Evolutionary conservation across 163 green algal genomes (phyloP).

Genomic region (Scenedesmus sp.): DNA sequence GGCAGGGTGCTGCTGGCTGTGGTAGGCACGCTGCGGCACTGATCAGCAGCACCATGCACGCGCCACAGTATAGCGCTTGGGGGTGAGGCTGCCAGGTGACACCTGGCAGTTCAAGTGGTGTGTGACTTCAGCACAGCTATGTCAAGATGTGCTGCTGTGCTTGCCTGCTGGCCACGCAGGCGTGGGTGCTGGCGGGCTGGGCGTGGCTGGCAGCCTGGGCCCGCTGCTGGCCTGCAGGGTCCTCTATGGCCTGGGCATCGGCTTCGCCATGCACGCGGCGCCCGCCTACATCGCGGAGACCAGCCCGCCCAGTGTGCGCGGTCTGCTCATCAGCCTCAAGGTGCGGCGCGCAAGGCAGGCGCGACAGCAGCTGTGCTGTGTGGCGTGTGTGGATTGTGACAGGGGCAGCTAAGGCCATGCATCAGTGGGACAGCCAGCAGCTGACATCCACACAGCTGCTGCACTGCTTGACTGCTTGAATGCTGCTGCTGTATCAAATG

Average conservation of each 20-base stretch:
- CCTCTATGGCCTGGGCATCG: constrained; percentile 91
- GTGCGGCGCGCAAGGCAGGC: constrained; percentile 56
- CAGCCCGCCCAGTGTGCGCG: constrained; percentile 71
- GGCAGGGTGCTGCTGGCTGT: no score
- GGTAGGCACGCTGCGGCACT: background rate
- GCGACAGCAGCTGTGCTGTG: background rate
- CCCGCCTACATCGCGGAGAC: constrained; percentile 94
- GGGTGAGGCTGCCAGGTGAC: background rate
- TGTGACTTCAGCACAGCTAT: no score
- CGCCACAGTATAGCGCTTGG: background rate
- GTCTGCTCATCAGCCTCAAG: constrained; percentile 90
- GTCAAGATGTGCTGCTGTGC: background rate
- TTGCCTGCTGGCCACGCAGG: background rate
- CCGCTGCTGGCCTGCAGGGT: constrained; percentile 58
- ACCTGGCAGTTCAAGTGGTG: no score
- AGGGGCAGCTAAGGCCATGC: no score
- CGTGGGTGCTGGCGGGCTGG: constrained; percentile 38
- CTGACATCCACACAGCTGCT: background rate
- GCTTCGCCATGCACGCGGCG: constrained; percentile 93
- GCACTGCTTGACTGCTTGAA: background rate
- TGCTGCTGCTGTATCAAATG: background rate
- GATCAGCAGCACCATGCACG: background rate
- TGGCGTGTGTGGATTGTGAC: constrained; percentile 38
- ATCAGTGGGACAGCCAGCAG: background rate
- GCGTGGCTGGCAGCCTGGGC: background rate